Percentiles rank a stretch among this genome's conserved stretches.
phyloP scores from a whole-genome alignment of 2,329 filamentous ascomycete genomes.

The Berkeleyomyces rouxiae region DNA sequence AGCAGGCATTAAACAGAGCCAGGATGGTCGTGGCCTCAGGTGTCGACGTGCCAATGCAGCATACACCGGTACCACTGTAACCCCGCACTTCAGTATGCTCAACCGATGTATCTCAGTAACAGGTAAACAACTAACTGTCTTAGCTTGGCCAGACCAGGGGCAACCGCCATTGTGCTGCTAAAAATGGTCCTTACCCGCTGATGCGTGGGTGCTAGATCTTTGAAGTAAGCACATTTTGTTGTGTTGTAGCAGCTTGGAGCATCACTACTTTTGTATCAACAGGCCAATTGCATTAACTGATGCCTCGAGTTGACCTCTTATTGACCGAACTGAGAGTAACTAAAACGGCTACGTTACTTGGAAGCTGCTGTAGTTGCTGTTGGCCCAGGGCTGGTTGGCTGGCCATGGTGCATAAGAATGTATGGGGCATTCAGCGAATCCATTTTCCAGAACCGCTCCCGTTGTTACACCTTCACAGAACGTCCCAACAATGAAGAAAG shows the following conservation, averaged over 20 bases:
- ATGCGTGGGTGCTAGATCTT: neutral
- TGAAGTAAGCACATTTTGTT: neutral
- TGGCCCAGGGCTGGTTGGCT: neutral
- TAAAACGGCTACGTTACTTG: neutral
- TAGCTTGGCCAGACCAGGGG: neutral
- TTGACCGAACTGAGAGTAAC: no score
- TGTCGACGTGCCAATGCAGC: constrained; percentile 9
- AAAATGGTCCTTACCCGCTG: neutral
- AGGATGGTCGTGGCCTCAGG: constrained; percentile 13
- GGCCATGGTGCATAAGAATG: neutral
- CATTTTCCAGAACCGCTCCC: neutral
- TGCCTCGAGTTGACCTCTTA: no score
- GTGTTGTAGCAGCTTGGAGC: neutral
- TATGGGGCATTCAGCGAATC: neutral
- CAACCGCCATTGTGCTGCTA: neutral
- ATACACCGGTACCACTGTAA: constrained; percentile 10
- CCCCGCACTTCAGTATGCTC: constrained; percentile 12
- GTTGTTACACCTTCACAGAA: neutral
- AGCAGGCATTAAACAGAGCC: neutral
- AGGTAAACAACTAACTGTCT: neutral
- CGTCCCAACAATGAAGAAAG: neutral
- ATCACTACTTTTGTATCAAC: neutral
- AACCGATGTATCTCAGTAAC: constrained; percentile 11
- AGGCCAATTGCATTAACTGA: no score
- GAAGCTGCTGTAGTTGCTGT: neutral